Conservation (phyloP, 306 rosid genomes). For the Acacia crassicarpa region DNA sequence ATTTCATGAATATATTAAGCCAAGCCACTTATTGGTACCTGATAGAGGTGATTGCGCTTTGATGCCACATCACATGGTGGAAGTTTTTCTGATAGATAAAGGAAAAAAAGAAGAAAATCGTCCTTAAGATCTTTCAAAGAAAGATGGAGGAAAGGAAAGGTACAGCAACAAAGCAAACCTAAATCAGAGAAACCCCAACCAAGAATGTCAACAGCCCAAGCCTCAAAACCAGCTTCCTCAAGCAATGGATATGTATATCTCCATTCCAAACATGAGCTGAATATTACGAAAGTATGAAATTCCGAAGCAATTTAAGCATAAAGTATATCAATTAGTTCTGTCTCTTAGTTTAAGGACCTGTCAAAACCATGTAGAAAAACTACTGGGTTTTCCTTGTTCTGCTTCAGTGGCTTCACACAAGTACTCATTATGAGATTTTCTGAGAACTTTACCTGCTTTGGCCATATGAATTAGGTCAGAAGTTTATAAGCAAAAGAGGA, state of each 20-base stretch:
- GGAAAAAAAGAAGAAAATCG: slow-evolving; percentile 4
- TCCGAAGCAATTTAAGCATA: slow-evolving; percentile 30
- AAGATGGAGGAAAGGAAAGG: slow-evolving; percentile 3
- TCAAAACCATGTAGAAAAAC: slow-evolving; percentile 96
- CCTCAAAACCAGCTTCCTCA: slow-evolving; percentile 79
- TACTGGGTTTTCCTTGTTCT: slow-evolving; percentile 61
- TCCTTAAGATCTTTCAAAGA: not conserved
- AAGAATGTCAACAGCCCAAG: slow-evolving; percentile 96
- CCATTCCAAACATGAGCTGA: slow-evolving; percentile 99
- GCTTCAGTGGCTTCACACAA: slow-evolving; percentile 72
- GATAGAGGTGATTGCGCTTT: slow-evolving; percentile 81
- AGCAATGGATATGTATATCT: slow-evolving; percentile 82
- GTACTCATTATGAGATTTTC: slow-evolving; percentile 76
- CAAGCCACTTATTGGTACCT: slow-evolving; percentile 49
- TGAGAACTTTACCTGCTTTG: slow-evolving; percentile 58
- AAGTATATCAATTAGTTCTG: slow-evolving; percentile 7
- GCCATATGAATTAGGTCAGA: slow-evolving; percentile 16
- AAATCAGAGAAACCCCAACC: slow-evolving; percentile 99
- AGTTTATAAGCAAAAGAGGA: slow-evolving; percentile 11
- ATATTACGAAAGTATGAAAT: slow-evolving; percentile 43
- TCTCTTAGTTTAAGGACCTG: slow-evolving; percentile 52
- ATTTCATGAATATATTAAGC: slow-evolving; percentile 2
- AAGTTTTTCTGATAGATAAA: slow-evolving; percentile 58
- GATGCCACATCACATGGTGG: slow-evolving; percentile 75
- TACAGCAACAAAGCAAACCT: slow-evolving; percentile 51